Conservation (phyloP, 2,329 filamentous ascomycete species). For the Ophiosphaerella herpotricha region DNA sequence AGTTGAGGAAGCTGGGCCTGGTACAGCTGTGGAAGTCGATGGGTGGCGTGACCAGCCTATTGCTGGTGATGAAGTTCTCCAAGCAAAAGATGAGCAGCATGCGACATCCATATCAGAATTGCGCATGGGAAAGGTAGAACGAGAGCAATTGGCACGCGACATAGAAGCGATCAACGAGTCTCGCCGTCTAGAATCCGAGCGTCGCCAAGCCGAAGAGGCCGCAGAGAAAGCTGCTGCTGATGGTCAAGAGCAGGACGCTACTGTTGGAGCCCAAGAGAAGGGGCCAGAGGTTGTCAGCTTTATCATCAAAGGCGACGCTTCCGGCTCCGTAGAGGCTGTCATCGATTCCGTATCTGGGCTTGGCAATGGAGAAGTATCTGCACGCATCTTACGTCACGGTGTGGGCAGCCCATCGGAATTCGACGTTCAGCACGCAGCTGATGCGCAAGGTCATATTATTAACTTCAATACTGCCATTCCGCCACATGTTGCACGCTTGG, state of each 20-base stretch:
- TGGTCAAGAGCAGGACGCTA: slow-evolving; percentile 34
- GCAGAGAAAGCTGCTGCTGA: slow-evolving; percentile 34
- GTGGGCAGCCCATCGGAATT: slow-evolving; percentile 82
- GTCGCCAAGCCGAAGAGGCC: slow-evolving; percentile 63
- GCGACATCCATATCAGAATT: slow-evolving; percentile 80
- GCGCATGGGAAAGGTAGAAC: slow-evolving; percentile 72
- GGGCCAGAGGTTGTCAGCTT: slow-evolving; percentile 71
- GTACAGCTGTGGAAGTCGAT: slow-evolving; percentile 87
- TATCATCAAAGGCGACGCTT: slow-evolving; percentile 89
- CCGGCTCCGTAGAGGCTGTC: slow-evolving; percentile 91
- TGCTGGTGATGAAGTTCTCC: slow-evolving; percentile 85
- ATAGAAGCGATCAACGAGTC: slow-evolving; percentile 78
- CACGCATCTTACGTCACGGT: slow-evolving; percentile 75
- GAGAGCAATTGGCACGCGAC: slow-evolving; percentile 66
- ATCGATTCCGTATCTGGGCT: slow-evolving; percentile 75
- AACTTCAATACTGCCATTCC: slow-evolving; percentile 82
- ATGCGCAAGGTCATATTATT: slow-evolving; percentile 75
- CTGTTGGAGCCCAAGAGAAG: slow-evolving; percentile 43
- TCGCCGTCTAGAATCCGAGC: slow-evolving; percentile 62
- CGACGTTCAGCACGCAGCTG: slow-evolving; percentile 85
- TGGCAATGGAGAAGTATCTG: slow-evolving; percentile 81
- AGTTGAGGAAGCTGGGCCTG: slow-evolving; percentile 76
- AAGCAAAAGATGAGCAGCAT: slow-evolving; percentile 76
- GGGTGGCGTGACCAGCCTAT: slow-evolving; percentile 90
- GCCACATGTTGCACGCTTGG: slow-evolving; percentile 68